Evolutionary conservation across 2,329 filamentous ascomycete genomes (phyloP).

Genomic region (Talaromyces pinophilus): DNA sequence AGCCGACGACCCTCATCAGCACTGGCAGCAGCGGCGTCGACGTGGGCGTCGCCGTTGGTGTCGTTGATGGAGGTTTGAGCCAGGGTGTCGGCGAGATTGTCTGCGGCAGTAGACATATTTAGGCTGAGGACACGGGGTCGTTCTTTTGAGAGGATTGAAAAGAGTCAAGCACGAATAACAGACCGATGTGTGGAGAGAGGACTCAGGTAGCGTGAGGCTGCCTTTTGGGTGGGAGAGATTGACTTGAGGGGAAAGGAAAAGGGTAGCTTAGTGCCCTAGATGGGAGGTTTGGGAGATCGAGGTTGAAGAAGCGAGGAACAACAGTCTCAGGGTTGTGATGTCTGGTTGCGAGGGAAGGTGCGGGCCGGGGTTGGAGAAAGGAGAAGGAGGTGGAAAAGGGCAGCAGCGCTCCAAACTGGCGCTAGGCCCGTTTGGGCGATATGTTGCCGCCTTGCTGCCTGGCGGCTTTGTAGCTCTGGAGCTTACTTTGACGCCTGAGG

Average conservation of each 20-base stretch:
- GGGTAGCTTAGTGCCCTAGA: slow-evolving; percentile 92
- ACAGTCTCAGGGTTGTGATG: slow-evolving; percentile 19
- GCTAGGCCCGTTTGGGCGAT: slow-evolving; percentile 14
- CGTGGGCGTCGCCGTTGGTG: slow-evolving; percentile 64
- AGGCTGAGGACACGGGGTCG: slow-evolving; percentile 47
- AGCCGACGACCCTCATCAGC: slow-evolving; percentile 98
- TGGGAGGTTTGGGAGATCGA: slow-evolving; percentile 42
- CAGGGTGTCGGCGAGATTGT: slow-evolving; percentile 68
- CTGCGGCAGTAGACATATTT: slow-evolving; percentile 80
- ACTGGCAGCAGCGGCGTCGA: slow-evolving; percentile 92
- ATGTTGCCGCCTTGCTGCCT: slow-evolving; percentile 16
- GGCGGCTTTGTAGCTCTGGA: not conserved
- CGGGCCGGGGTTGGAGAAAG: slow-evolving; percentile 24
- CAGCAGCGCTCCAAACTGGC: slow-evolving; percentile 24
- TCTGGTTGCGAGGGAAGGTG: slow-evolving; percentile 21
- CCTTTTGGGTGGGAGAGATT: slow-evolving; percentile 39
- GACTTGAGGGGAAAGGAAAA: slow-evolving; percentile 61
- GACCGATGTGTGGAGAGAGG: slow-evolving; percentile 48
- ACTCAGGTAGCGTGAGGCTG: slow-evolving; percentile 65
- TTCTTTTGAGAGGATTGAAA: slow-evolving; percentile 12
- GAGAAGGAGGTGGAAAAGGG: slow-evolving; percentile 28
- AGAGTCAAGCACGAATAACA: slow-evolving; percentile 20
- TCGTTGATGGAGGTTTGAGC: slow-evolving; percentile 66
- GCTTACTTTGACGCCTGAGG: slow-evolving; percentile 16
- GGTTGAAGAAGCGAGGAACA: slow-evolving; percentile 25